Evolutionary conservation across 169 alveolate genomes (phyloP).

Genomic region (Cryptosporidium viatorum): DNA sequence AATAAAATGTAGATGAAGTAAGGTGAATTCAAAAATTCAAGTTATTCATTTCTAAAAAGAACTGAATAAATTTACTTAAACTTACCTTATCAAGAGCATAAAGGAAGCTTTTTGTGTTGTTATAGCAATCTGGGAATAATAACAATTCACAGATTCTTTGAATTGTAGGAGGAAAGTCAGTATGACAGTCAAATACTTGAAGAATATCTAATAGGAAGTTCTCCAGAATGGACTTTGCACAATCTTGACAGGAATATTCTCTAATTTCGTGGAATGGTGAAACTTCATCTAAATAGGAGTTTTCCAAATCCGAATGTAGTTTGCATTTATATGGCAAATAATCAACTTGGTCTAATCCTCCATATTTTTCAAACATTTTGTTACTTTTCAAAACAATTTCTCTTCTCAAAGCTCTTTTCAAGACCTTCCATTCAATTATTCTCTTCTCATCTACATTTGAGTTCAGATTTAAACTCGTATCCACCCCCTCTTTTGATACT

Average conservation of each 20-base stretch:
- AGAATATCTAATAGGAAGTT: constrained; percentile 36
- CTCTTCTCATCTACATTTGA: neutral
- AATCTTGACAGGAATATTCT: constrained; percentile 16
- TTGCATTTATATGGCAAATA: constrained; percentile 22
- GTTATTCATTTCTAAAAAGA: too few relatives aligned
- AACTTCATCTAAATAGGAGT: neutral
- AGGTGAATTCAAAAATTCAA: too few relatives aligned
- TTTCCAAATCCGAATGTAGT: neutral
- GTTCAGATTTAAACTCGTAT: neutral
- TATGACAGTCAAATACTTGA: constrained; percentile 20
- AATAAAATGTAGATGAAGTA: neutral
- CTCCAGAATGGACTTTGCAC: constrained; percentile 8
- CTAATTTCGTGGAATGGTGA: neutral
- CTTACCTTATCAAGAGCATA: constrained; percentile 72
- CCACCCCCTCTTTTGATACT: constrained; percentile 18
- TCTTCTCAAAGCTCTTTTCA: neutral
- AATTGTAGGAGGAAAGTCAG: constrained; percentile 55
- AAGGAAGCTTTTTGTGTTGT: constrained; percentile 43
- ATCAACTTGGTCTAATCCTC: constrained; percentile 33
- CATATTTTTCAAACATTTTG: constrained; percentile 51
- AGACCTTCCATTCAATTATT: constrained; percentile 4
- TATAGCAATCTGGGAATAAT: constrained; percentile 52
- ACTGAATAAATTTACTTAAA: neutral
- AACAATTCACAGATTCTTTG: constrained; percentile 69
- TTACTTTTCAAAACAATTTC: constrained; percentile 11